These are phyloP conservation scores for Biscogniauxia sp. DNA, from an alignment of 2,329 filamentous ascomycete species.

Conservation along the genomic window DNA sequence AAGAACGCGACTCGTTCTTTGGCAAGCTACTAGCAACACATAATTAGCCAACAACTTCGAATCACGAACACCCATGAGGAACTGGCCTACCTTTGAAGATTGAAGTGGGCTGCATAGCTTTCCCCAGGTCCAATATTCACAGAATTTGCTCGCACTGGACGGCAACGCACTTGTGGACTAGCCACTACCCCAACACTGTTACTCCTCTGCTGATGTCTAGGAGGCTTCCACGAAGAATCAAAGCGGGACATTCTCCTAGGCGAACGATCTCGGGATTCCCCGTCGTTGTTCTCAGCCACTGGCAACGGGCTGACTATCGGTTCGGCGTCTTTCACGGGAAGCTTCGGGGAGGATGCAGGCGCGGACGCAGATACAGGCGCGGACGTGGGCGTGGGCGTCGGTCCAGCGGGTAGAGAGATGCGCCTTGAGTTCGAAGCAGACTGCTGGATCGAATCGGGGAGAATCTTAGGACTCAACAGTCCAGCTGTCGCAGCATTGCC, in stretches of 20 bases:
- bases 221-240: slow-evolving; percentile 31
- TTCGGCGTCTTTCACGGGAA: slow-evolving; percentile 14
- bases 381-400: slow-evolving; percentile 7
- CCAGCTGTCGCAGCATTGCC: slow-evolving; percentile 41
- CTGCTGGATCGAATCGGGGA: slow-evolving; percentile 31
- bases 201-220: slow-evolving; percentile 23
- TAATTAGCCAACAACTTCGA: slow-evolving; percentile 9
- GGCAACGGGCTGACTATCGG: slow-evolving; percentile 1
- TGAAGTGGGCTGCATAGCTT: slow-evolving; percentile 9
- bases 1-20: slow-evolving; percentile 34
- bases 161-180: slow-evolving; percentile 18
- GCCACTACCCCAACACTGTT: slow-evolving; percentile 30
- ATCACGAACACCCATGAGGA: background rate
- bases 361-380: slow-evolving; percentile 2
- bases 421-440: slow-evolving; percentile 29
- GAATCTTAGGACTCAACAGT: slow-evolving; percentile 38
- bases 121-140: slow-evolving; percentile 27
- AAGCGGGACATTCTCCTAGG: slow-evolving; percentile 37
- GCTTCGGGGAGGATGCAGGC: slow-evolving; percentile 16
- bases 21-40: slow-evolving; percentile 29
- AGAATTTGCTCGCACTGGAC: slow-evolving; percentile 33
- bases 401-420: slow-evolving; percentile 22
- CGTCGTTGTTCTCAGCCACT: background rate
- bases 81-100: slow-evolving; percentile 14
- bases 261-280: slow-evolving; percentile 17